Evolutionary conservation across 352 stramenopile species (phyloP).

Genomic region (Phytophthora hibernalis): DNA sequence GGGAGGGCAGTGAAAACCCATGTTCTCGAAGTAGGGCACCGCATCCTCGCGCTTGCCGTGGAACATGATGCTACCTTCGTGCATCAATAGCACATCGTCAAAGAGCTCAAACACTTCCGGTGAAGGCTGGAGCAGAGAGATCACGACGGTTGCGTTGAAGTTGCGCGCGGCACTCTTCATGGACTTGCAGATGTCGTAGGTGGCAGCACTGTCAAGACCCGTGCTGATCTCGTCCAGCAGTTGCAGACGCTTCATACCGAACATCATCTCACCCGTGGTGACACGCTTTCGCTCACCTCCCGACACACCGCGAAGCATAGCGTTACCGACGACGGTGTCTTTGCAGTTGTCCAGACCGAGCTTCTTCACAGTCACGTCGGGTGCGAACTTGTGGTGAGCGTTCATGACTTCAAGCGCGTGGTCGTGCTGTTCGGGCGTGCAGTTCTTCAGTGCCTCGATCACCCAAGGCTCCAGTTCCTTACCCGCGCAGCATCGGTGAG

Average conservation of each 20-base stretch:
- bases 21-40: constrained; percentile 56
- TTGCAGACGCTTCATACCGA: constrained; percentile 22
- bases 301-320: constrained; percentile 59
- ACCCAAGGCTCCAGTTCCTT: constrained; percentile 36
- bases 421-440: constrained; percentile 44
- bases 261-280: constrained; percentile 22
- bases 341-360: constrained; percentile 63
- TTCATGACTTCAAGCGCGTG: constrained; percentile 45
- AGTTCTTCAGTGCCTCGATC: constrained; percentile 18
- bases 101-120: constrained; percentile 67
- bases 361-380: constrained; percentile 50
- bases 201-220: constrained; percentile 48
- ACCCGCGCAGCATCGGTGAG: constrained; percentile 47
- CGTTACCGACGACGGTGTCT: constrained; percentile 68
- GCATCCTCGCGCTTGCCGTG: constrained; percentile 51
- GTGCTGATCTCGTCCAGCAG: constrained; percentile 87
- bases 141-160: constrained; percentile 56
- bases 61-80: constrained; percentile 62
- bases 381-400: constrained; percentile 41
- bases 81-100: constrained; percentile 61
- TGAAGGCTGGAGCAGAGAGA: constrained; percentile 51
- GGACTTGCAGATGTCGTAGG: constrained; percentile 86
- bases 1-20: constrained; percentile 50
- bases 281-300: constrained; percentile 57
- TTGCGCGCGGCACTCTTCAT: constrained; percentile 60